These are phyloP conservation scores for Aspergillus affinis DNA, from an alignment of 495 filamentous ascomycete genomes.

Conservation along the genomic window DNA sequence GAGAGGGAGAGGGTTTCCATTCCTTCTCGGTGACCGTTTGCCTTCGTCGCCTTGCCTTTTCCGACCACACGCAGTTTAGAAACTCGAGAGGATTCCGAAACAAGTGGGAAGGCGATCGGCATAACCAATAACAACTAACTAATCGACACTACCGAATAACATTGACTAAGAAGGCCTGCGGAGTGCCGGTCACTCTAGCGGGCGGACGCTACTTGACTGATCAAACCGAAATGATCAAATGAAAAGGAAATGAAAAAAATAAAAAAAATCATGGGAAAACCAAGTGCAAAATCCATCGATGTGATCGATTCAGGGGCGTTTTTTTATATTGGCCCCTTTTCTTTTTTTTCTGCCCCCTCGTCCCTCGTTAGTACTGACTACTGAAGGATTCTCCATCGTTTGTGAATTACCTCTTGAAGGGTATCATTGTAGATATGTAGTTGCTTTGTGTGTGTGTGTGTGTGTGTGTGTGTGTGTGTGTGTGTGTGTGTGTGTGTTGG, in stretches of 20 bases:
- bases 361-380: too few species aligned
- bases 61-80: not conserved
- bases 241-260: not conserved
- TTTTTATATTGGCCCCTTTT: not conserved
- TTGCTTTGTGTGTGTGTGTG: too few species aligned
- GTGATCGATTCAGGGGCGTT: not conserved
- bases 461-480: too few species aligned
- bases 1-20: too few species aligned
- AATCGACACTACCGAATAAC: not conserved
- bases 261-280: not conserved
- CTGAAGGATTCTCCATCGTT: not conserved
- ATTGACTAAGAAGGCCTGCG: not conserved
- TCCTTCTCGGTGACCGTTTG: not conserved
- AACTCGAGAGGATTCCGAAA: not conserved
- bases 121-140: not conserved
- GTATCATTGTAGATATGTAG: too few species aligned
- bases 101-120: not conserved
- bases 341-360: not conserved
- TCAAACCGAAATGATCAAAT: constrained; percentile 7
- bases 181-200: too few species aligned
- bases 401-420: too few species aligned
- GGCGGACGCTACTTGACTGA: constrained; percentile 9
- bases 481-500: too few species aligned
- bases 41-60: not conserved
- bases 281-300: too few species aligned